These are phyloP conservation scores for Cerioporus squamosus DNA, from an alignment of 1,284 basidiomycete genomes.

Conservation along the genomic window DNA sequence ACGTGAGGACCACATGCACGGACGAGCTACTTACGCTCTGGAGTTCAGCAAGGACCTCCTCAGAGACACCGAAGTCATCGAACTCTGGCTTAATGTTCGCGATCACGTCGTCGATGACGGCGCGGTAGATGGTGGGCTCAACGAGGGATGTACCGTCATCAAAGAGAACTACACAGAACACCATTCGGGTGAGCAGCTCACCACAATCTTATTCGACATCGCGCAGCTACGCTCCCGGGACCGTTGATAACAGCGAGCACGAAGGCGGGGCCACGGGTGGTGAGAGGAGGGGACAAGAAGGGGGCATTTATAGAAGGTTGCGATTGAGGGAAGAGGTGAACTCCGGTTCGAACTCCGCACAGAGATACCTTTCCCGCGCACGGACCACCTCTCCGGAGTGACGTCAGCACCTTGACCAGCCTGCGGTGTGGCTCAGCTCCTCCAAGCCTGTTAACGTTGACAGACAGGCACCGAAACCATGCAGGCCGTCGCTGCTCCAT, in stretches of 20 bases:
- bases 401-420: slow-evolving; percentile 11
- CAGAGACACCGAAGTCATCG: slow-evolving; percentile 94
- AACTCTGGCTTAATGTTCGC: slow-evolving; percentile 90
- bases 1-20: slow-evolving; percentile 8
- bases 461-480: not conserved
- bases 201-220: slow-evolving; percentile 92
- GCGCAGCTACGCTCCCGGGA: slow-evolving; percentile 33
- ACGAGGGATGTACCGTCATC: slow-evolving; percentile 59
- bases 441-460: not conserved
- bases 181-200: slow-evolving; percentile 74
- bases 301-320: slow-evolving; percentile 55
- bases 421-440: not conserved
- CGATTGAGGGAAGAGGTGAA: slow-evolving; percentile 42
- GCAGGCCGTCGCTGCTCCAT: slow-evolving; percentile 3
- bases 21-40: slow-evolving; percentile 72
- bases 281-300: slow-evolving; percentile 40
- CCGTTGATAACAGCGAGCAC: slow-evolving; percentile 40
- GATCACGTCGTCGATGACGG: slow-evolving; percentile 97
- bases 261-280: slow-evolving; percentile 37
- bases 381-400: slow-evolving; percentile 39
- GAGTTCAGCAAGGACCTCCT: slow-evolving; percentile 88
- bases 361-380: slow-evolving; percentile 48
- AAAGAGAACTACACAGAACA: slow-evolving; percentile 54
- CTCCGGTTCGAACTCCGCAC: slow-evolving; percentile 43
- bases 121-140: slow-evolving; percentile 91